Evolutionary conservation across 108 stramenopile genomes (phyloP).

Genomic region (Cyclotella kingstonii): DNA sequence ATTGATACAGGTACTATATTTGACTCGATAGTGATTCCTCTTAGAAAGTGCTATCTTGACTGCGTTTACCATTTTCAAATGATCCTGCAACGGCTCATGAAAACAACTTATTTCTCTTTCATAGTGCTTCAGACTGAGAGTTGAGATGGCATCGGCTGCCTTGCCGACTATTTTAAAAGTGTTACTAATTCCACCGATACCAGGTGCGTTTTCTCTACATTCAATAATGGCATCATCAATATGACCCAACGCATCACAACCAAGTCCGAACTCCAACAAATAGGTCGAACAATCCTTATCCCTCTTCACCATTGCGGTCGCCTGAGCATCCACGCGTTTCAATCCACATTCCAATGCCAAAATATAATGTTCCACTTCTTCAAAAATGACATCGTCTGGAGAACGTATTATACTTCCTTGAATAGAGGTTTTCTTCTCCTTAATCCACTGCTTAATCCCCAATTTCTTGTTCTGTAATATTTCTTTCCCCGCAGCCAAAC

Average conservation of each 20-base stretch:
- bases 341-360: conserved; percentile 43
- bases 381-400: conserved; percentile 39
- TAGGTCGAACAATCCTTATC: conserved; percentile 9
- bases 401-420: conserved; percentile 25
- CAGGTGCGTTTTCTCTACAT: conserved; percentile 19
- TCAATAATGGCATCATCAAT: conserved; percentile 51
- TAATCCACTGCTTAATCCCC: conserved; percentile 44
- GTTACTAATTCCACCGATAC: conserved; percentile 26
- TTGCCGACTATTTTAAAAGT: conserved; percentile 39
- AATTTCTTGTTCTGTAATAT: conserved; percentile 19
- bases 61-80: conserved; percentile 61
- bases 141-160: conserved; percentile 53
- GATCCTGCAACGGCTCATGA: conserved; percentile 70
- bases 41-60: conserved; percentile 77
- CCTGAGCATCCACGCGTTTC: conserved; percentile 30
- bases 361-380: conserved; percentile 35
- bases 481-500: conserved; percentile 23
- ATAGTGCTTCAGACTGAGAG: conserved; percentile 51
- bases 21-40: conserved; percentile 60
- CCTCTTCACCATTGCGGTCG: conserved; percentile 24
- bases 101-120: conserved; percentile 62
- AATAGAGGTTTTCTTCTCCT: conserved; percentile 39
- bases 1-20: conserved; percentile 53
- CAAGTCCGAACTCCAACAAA: conserved; percentile 49
- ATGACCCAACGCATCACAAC: conserved; percentile 42